Conservation (phyloP, 1,139 yeast species). For the Arxiozyma heterogenica region DNA sequence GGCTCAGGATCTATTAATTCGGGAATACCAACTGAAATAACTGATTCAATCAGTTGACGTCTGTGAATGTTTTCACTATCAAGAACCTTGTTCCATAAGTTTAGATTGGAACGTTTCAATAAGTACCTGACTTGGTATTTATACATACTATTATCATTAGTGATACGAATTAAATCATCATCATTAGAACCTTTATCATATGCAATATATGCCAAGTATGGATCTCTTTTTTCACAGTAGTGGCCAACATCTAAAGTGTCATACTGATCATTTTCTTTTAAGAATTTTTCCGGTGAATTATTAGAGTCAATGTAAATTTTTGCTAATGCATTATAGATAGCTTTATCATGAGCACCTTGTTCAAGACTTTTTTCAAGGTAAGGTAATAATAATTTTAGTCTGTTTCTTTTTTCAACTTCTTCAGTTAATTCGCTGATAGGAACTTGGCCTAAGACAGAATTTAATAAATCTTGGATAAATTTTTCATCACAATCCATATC, state of each 20-base stretch:
- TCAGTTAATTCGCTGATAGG: conserved; percentile 82
- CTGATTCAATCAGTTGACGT: conserved; percentile 85
- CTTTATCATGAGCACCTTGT: conserved; percentile 84
- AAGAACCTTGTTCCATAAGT: conserved; percentile 75
- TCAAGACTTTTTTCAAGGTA: conserved; percentile 83
- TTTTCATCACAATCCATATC: conserved; percentile 96
- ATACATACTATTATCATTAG: conserved; percentile 96
- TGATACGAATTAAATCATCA: conserved; percentile 77
- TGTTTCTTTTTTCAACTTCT: conserved; percentile 94
- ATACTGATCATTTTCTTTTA: conserved; percentile 81
- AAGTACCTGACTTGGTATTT: conserved; percentile 96
- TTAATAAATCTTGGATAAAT: conserved; percentile 70
- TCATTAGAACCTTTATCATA: conserved; percentile 93
- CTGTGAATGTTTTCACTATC: conserved; percentile 71
- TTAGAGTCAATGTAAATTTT: conserved; percentile 96
- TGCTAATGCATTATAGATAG: conserved; percentile 89
- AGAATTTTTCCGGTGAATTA: conserved; percentile 93
- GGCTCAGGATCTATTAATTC: conserved; percentile 94
- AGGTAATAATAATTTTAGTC: conserved; percentile 83
- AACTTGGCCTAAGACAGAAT: conserved; percentile 87
- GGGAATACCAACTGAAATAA: conserved; percentile 93
- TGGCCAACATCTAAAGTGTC: conserved; percentile 92
- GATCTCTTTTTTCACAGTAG: conserved; percentile 98
- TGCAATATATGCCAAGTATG: conserved; percentile 93
- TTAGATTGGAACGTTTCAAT: conserved; percentile 72